Conservation (phyloP, 148 eudicot species). For the Fagopyrum tataricum region DNA sequence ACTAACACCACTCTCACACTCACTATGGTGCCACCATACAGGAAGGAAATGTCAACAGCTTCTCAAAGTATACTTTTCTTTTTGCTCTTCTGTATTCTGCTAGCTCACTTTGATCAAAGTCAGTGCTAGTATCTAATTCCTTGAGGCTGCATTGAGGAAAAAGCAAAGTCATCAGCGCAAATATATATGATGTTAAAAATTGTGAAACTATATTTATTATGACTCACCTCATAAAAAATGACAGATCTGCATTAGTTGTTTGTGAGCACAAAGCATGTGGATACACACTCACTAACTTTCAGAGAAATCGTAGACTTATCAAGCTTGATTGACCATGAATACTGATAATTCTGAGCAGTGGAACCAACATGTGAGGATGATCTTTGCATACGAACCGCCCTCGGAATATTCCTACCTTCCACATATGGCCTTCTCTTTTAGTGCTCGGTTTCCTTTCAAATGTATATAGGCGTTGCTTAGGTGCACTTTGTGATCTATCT, state of each 20-base stretch:
- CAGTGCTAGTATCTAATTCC: conserved; percentile 26
- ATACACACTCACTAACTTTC: conserved; percentile 83
- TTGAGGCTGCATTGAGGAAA: conserved; percentile 24
- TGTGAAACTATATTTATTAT: not conserved
- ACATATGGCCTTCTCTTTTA: conserved; percentile 46
- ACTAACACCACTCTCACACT: conserved; percentile 13
- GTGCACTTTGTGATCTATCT: conserved; percentile 84
- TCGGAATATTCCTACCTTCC: conserved; percentile 78
- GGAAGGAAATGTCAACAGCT: conserved; percentile 6
- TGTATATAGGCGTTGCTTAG: conserved; percentile 72
- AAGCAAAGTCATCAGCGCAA: not conserved
- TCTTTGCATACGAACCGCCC: conserved; percentile 75
- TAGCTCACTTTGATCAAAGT: conserved; percentile 7
- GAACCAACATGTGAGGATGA: conserved; percentile 85
- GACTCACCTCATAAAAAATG: conserved; percentile 64
- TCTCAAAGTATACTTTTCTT: not conserved
- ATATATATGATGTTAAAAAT: not conserved
- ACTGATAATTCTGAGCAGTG: conserved; percentile 47
- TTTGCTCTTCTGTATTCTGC: not conserved
- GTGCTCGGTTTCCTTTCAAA: conserved; percentile 52
- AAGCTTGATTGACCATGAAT: conserved; percentile 70
- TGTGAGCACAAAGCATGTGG: conserved; percentile 62
- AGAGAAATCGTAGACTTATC: conserved; percentile 66
- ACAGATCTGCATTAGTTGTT: conserved; percentile 72
- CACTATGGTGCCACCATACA: not conserved